Evolutionary conservation across 2,329 filamentous ascomycete genomes (phyloP), one percentile per base, ranked within the genome.

Genomic region (Diplodia intermedia): DNA sequence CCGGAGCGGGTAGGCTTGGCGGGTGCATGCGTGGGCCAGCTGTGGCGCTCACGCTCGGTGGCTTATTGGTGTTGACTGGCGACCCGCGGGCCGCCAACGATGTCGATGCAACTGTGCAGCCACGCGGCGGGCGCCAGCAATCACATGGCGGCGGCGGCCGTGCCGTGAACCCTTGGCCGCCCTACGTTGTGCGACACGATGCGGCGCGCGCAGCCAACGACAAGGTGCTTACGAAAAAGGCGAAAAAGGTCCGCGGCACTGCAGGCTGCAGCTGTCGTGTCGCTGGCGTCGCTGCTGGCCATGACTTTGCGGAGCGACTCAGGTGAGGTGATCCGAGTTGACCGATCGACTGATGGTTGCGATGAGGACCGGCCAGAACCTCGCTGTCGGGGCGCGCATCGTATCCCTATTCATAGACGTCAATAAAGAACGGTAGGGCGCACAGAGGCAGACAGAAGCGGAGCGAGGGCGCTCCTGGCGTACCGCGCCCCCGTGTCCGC

Each of bases 1-100:
- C 52, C 62, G 62, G 62, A 55, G 62, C 62, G 61, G 61, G 23
- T 65, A 26, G 57, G 31, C 62, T 65, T 65, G 62, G 62, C 62
- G 62, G 49, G 47, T 40, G 57, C 43, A 6, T 29, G 26, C 36
- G 20, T 18, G 23, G 15, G 61, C 36, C 33, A 40, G 49, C 23
- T 65, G 62, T 65, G 62, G 62, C 62, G 62, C 62, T 65, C 49
- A 20, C 49, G 36, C 7, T 14, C 62, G 33, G 62, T 65, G 50
- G 54, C 49, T 26, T 6, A 63, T 63, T 63, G 60, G 60, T 52
- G 60, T 38, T 60, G 56, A 47, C n/a, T n/a, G n/a, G n/a, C n/a
- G n/a, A n/a, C n/a, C n/a, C n/a, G n/a, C 43, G 43, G 43, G 43
- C 43, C 43, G 43, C 18, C 43, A 47, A 47, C 33, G 31, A 15